Evolutionary conservation across 2,329 filamentous ascomycete species (phyloP).

Genomic region (Colletotrichum sp.): DNA sequence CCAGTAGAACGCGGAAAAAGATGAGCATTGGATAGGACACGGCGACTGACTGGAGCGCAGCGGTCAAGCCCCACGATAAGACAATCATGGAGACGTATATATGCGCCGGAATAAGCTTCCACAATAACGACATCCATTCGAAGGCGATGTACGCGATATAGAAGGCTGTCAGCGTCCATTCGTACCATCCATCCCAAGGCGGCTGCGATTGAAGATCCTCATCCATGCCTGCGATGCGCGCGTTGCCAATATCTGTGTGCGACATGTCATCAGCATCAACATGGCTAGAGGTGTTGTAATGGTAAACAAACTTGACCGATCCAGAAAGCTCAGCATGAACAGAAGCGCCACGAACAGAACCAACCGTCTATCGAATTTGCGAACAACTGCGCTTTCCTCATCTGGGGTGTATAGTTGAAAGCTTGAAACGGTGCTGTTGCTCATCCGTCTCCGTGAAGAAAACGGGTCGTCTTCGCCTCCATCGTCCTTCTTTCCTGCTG

Average conservation of each 20-base stretch:
- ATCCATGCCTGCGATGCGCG: constrained; percentile 68
- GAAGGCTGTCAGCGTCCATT: constrained; percentile 66
- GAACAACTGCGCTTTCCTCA: constrained; percentile 74
- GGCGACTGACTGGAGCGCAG: constrained; percentile 73
- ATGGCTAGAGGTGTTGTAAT: not conserved
- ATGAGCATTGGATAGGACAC: constrained; percentile 68
- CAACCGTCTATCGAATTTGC: constrained; percentile 77
- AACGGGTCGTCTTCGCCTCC: constrained; percentile 35
- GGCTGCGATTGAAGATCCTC: constrained; percentile 60
- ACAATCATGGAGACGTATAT: constrained; percentile 68
- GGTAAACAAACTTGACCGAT: constrained; percentile 73
- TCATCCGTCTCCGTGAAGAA: constrained; percentile 24
- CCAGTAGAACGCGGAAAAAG: constrained; percentile 59
- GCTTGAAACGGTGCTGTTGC: constrained; percentile 37
- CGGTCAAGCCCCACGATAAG: constrained; percentile 78
- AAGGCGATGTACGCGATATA: constrained; percentile 69
- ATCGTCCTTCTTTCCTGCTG: constrained; percentile 26
- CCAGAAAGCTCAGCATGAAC: constrained; percentile 85
- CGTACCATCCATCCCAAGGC: constrained; percentile 54
- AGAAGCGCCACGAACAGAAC: constrained; percentile 82
- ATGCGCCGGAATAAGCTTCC: constrained; percentile 65
- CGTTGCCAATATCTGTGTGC: constrained; percentile 64
- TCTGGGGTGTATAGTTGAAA: constrained; percentile 59
- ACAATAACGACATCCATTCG: constrained; percentile 70
- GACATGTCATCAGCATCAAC: not conserved